Percentiles rank a stretch among this genome's conserved stretches.
phyloP scores from a whole-genome alignment of 192 early-diverging fungal species.

The Entomortierella chlamydospora region DNA sequence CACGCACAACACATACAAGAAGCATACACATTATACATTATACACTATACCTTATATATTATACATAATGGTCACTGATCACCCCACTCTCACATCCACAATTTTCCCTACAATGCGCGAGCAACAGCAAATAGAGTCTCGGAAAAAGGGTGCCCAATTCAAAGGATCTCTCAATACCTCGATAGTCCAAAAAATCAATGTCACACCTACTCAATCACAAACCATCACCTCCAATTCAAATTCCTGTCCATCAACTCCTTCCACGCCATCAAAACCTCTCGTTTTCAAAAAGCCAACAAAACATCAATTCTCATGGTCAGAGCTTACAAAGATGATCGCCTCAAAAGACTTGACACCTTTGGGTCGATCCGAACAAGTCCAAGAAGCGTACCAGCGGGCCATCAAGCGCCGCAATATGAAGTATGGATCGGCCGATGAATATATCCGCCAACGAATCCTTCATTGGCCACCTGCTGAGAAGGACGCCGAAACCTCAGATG shows the following conservation, averaged over 20 bases:
- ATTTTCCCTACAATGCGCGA: conserved; percentile 14
- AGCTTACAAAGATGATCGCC: conserved; percentile 35
- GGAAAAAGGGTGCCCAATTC: conserved; percentile 13
- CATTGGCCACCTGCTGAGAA: conserved; percentile 44
- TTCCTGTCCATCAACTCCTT: not conserved
- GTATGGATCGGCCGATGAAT: conserved; percentile 51
- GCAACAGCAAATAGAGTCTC: conserved; percentile 3
- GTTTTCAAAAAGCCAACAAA: conserved; percentile 55
- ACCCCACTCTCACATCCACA: too few species aligned
- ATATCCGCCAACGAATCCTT: conserved; percentile 47
- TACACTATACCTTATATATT: too few species aligned
- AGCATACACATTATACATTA: too few species aligned
- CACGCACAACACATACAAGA: too few species aligned
- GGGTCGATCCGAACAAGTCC: conserved; percentile 41
- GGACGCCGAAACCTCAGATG: conserved; percentile 10
- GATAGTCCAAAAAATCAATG: not conserved
- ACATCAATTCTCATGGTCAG: conserved; percentile 39
- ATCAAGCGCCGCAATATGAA: conserved; percentile 43
- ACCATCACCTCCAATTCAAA: conserved; percentile 1
- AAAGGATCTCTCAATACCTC: conserved; percentile 22
- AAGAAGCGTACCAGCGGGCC: conserved; percentile 32
- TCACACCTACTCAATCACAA: not conserved
- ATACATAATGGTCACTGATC: conserved; percentile 1
- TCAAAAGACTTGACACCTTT: conserved; percentile 35
- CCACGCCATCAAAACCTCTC: conserved; percentile 28